Evolutionary conservation across 441 rosid genomes (phyloP).

Genomic region (Sinapis alba): DNA sequence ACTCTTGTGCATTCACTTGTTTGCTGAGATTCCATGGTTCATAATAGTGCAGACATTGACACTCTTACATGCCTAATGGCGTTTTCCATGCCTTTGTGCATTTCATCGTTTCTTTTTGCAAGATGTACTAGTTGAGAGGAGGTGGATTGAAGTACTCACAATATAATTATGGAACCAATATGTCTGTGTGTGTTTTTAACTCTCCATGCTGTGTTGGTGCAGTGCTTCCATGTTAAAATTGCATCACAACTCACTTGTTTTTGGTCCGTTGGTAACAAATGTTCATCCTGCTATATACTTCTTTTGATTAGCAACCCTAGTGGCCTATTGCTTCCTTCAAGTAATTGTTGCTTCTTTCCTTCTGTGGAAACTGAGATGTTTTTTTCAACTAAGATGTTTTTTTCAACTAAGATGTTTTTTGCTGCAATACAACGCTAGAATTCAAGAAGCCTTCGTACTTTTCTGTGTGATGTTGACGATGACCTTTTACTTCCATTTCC

Average conservation of each 20-base stretch:
- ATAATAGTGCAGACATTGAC: not conserved
- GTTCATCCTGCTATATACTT: not conserved
- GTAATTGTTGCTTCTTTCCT: not conserved
- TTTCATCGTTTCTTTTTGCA: slow-evolving; percentile 1
- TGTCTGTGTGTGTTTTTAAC: not conserved
- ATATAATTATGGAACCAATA: not conserved
- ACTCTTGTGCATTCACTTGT: not conserved
- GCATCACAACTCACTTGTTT: not conserved
- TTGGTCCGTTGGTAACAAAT: not conserved
- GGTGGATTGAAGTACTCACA: not conserved
- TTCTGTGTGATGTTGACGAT: not conserved
- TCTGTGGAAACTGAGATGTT: not conserved
- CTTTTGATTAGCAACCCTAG: slow-evolving; percentile 1
- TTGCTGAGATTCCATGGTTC: slow-evolving; percentile 5
- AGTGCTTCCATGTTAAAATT: not conserved
- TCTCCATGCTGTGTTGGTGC: not conserved
- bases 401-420: slow-evolving; percentile 4
- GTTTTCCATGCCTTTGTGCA: not conserved
- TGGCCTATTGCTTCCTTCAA: not conserved
- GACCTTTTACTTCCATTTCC: not conserved
- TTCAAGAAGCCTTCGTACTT: slow-evolving; percentile 11
- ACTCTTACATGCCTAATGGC: not conserved
- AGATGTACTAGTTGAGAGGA: not conserved
- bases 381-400: slow-evolving; percentile 1
- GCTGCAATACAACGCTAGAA: not conserved